A percentile compares a stretch with the other conserved stretches of the same genome.
These are phyloP conservation scores for Scopulariopsis brevicaulis DNA, from an alignment of 2,329 filamentous ascomycete genomes.

Conservation along the genomic window DNA sequence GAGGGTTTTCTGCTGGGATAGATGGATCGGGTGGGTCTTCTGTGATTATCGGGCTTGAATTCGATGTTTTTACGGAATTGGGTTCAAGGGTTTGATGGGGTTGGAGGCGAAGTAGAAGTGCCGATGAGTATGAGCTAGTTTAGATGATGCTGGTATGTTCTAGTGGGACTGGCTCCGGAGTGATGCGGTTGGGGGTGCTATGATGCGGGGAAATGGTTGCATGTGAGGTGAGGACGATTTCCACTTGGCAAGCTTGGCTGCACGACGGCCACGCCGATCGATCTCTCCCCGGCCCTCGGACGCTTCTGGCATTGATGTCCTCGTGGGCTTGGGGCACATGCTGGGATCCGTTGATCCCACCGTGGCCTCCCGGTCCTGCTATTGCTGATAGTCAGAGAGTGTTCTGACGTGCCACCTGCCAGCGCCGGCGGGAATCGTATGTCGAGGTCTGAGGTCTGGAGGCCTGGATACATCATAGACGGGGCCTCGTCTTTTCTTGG, in stretches of 20 bases:
- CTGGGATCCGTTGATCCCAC: background rate
- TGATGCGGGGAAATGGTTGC: too few species aligned
- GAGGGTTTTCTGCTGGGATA: background rate
- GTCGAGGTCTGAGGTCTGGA: background rate
- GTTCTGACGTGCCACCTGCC: background rate
- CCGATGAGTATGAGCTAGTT: background rate
- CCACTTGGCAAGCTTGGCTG: background rate
- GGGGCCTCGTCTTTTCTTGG: background rate
- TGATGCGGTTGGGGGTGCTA: background rate
- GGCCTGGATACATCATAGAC: background rate
- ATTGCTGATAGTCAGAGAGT: background rate
- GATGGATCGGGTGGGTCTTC: background rate
- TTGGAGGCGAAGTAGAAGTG: background rate
- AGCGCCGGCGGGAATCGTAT: background rate
- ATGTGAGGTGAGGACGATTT: background rate
- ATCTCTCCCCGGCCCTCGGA: background rate
- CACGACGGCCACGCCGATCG: background rate
- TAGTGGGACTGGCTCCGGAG: background rate
- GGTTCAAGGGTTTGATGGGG: too few species aligned
- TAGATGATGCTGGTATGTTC: background rate
- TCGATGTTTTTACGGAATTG: too few species aligned
- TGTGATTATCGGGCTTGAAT: background rate
- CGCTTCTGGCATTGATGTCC: background rate
- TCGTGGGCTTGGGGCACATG: background rate
- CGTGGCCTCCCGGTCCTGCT: background rate